Conservation (phyloP, 768 basidiomycete genomes). For the Russula lepida region DNA sequence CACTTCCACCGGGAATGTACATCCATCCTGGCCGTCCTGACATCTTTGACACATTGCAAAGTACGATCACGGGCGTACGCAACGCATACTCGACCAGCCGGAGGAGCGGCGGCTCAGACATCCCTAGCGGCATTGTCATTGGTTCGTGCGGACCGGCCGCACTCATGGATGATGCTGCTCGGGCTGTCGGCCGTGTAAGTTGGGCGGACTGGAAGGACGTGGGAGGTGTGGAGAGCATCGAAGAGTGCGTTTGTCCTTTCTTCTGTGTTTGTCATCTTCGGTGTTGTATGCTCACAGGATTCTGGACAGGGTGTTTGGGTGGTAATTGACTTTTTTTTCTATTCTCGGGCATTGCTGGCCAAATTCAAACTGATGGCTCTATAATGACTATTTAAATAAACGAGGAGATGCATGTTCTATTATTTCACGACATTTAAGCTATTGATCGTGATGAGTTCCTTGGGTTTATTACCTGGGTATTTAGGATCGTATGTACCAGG, state of each 20-base stretch:
- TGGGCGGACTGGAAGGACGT: constrained; percentile 23
- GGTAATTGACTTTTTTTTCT: neutral
- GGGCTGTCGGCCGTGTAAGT: constrained; percentile 31
- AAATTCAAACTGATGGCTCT: neutral
- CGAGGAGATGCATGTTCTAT: neutral
- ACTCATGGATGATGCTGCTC: constrained; percentile 32
- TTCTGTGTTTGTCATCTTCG: neutral
- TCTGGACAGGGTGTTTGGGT: constrained; percentile 5
- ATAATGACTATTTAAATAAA: neutral
- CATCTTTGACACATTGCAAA: constrained; percentile 19
- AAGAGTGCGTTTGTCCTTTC: constrained; percentile 14
- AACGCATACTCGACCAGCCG: constrained; percentile 18
- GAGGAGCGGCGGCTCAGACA: neutral
- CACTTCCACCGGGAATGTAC: constrained; percentile 26
- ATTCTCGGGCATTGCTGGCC: neutral
- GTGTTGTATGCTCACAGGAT: neutral
- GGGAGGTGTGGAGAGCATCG: constrained; percentile 21
- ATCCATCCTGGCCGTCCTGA: constrained; percentile 27
- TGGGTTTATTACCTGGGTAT: neutral
- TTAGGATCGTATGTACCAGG: neutral
- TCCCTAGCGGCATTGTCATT: constrained; percentile 31
- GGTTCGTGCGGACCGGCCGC: constrained; percentile 37
- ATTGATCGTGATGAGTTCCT: neutral
- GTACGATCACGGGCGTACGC: constrained; percentile 23
- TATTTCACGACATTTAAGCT: neutral